Base-by-base conservation (phyloP, 345 rosid species). In the Physaria fendleri region DNA sequence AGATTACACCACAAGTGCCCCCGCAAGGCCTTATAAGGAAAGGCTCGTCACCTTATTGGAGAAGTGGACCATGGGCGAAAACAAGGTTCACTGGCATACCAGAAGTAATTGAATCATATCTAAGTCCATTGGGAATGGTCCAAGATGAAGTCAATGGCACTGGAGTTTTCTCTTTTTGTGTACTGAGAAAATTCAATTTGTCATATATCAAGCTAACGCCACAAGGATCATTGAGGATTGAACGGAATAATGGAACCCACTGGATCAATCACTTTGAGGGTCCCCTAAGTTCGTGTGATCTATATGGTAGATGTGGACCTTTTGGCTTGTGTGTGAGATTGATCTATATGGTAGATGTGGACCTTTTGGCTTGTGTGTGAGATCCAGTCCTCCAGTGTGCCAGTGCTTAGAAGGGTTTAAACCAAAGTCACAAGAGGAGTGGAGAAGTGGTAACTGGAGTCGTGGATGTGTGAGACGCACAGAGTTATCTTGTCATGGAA, bases 381-480 rank as follows among this genome's bases (percentile, higher is more conserved):
- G 15, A 33, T 59, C 55, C 16, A 14, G 42, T 43, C 11, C 13
- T 41, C 33, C 73, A 8, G 60, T 30, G 9, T 62, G 63, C 24
- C 37, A 37, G 34, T 69, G 74, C 62, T 37, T 69, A 8, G 62
- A 16, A 62, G 68, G 73, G 37, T 60, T 69, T 69, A 63, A 45
- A 3, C 73, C 63, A 32, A 68, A 68, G 40, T 34, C 37, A 16
- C 5, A 15, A 7, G 55, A 59, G 5, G 73, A 68, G 5, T 69
- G 73, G 68, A 45, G 45, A 0, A 32, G 6, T 0, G 37, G 62
- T 16, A 65, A 65, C 47, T 35, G 20, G 63, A 65, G 23, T 35
- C 32, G 48, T 43, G 64, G 71, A 9, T 65, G 71, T 56, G 50
- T 65, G 40, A 21, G 71, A 37, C 47, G 33, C 3, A 56, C 57